Evolutionary conservation across 169 alveolate species (phyloP).

Genomic region (Plasmodium vivax): DNA sequence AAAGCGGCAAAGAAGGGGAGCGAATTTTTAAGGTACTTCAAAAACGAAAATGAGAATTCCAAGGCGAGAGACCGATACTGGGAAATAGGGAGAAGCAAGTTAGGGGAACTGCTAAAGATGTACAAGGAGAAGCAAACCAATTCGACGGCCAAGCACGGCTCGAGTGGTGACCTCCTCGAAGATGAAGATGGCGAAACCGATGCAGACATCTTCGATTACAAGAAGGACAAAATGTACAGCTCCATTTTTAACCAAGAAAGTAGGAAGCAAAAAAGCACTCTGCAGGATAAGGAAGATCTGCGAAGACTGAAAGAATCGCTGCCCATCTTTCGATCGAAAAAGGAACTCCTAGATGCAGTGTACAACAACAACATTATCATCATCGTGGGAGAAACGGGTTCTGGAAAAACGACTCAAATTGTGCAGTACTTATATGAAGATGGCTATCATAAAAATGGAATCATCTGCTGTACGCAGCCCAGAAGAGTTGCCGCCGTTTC

Average conservation of each 20-base stretch:
- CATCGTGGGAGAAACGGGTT: conserved; percentile 99
- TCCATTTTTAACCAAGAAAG: conserved; percentile 78
- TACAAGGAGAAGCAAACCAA: conserved; percentile 51
- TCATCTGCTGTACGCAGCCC: conserved; percentile 99
- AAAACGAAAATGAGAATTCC: conserved; percentile 93
- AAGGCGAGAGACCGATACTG: conserved; percentile 94
- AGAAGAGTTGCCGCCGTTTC: conserved; percentile 99
- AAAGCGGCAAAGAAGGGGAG: conserved; percentile 97
- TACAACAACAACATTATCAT: conserved; percentile 92
- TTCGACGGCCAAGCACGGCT: neutral
- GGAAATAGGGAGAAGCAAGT: conserved; percentile 94
- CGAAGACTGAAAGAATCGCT: conserved; percentile 72
- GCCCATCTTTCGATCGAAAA: conserved; percentile 81
- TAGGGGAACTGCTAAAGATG: conserved; percentile 88
- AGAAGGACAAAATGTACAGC: conserved; percentile 74
- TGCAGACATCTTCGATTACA: conserved; percentile 72
- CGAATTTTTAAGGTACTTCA: conserved; percentile 88
- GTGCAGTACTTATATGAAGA: conserved; percentile 96
- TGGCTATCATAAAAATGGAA: conserved; percentile 93
- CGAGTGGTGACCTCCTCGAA: conserved; percentile 11
- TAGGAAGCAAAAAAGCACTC: conserved; percentile 55
- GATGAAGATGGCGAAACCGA: conserved; percentile 76
- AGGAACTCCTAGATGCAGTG: conserved; percentile 82
- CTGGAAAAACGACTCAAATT: conserved; percentile 99
- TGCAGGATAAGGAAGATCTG: conserved; percentile 49